Evolutionary conservation across 139 green algal species (phyloP), one percentile per base, ranked within the genome.

Genomic region (Chlamydomonas urium): DNA sequence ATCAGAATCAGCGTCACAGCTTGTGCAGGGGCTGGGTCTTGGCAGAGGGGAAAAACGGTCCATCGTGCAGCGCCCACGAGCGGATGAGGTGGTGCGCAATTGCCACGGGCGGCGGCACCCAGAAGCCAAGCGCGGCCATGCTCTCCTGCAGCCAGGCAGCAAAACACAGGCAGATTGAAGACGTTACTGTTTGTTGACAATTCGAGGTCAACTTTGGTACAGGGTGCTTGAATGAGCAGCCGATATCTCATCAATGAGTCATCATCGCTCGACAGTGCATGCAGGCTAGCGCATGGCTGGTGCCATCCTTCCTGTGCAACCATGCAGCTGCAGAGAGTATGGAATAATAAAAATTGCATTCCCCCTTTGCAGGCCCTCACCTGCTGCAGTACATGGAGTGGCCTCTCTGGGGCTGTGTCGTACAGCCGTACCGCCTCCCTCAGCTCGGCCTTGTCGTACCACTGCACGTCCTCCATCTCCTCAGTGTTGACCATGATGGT

Each of bases 81-180:
- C 81, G 78, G 4, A 96, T 86, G 2, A 96, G 79, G 73, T 93
- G 86, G 75, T 96, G 85, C 10, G 90, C 90, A 36, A 96, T 90
- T 26, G 90, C 90, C 57, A 87, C 83, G 0, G 84, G 84, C 0
- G 90, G 90, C 0, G 90, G 90, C 3, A 94, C 79, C 38, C 83
- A 94, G 77, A 94, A 93, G 14, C 83, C 86, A 4, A 88, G 57
- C 19, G 66, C 68, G 36, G 79, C 74, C 79, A 82, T 75, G 38
- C 17, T 37, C 29, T 58, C 8, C 19, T 63, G 53, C 53, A 34
- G 53, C 26, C 21, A 63, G 26, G 17, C 53, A 34, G 53, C 53
- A 63, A 56, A 21, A 56, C 19, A 63, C 24, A 63, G 29, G 53
- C 21, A 33, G 24, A 21, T 21, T 34, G 10, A 63, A 36, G 53